A percentile compares a stretch with the other conserved stretches of the same genome.
Evolutionary conservation across 2,329 filamentous ascomycete species (phyloP).

Genomic region (Aureobasidium zeae): DNA sequence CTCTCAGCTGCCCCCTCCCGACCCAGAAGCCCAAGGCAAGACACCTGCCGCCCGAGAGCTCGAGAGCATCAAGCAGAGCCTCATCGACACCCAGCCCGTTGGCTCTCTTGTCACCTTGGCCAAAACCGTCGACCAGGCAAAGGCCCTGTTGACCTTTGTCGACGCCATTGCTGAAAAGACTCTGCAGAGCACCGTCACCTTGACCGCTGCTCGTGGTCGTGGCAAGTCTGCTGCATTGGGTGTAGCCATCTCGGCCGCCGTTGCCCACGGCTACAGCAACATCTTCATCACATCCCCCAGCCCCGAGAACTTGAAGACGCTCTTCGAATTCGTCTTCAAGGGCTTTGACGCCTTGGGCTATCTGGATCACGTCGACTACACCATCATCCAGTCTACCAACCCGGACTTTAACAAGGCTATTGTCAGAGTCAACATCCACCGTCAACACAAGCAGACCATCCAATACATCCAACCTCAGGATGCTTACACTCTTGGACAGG

Average conservation of each 20-base stretch:
- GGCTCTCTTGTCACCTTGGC: conserved; percentile 76
- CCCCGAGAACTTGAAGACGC: conserved; percentile 94
- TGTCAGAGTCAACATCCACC: conserved; percentile 89
- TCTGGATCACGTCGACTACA: conserved; percentile 91
- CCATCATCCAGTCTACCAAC: conserved; percentile 95
- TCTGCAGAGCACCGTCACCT: conserved; percentile 78
- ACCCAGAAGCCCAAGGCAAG: conserved; percentile 63
- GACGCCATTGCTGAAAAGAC: conserved; percentile 97
- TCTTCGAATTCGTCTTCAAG: conserved; percentile 98
- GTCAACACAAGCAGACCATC: conserved; percentile 92
- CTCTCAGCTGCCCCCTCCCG: conserved; percentile 66
- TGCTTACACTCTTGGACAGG: conserved; percentile 87
- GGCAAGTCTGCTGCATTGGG: conserved; percentile 96
- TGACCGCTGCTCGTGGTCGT: conserved; percentile 88
- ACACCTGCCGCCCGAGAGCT: conserved; percentile 65
- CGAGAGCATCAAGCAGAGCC: conserved; percentile 74
- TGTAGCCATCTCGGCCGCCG: conserved; percentile 84
- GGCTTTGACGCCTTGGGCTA: conserved; percentile 93
- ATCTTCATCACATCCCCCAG: conserved; percentile 98
- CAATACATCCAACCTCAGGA: conserved; percentile 98
- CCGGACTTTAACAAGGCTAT: conserved; percentile 99
- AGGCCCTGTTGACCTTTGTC: conserved; percentile 91
- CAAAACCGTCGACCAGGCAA: conserved; percentile 88
- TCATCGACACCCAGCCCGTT: conserved; percentile 77
- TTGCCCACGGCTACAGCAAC: conserved; percentile 96